Evolutionary conservation across 345 rosid species (phyloP).

Genomic region (Raphanus raphanistrum): DNA sequence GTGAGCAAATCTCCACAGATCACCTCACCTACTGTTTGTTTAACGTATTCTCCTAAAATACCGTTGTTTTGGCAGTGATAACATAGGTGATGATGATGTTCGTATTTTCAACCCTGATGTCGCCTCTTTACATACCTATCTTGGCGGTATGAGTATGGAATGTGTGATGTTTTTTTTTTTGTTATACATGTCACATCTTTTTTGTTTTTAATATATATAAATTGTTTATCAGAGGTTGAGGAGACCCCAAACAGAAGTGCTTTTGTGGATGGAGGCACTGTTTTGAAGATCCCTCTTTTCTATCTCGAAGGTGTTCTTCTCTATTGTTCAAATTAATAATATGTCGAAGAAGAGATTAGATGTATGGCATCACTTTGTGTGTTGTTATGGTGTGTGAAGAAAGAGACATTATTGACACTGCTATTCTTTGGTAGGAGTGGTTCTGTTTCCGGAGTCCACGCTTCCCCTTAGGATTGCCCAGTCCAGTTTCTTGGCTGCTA

Average conservation of each 20-base stretch:
- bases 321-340: neutral
- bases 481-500: constrained; percentile 68
- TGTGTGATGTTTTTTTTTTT: neutral
- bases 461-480: constrained; percentile 89
- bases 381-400: neutral
- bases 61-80: neutral
- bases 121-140: constrained; percentile 89
- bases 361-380: too few relatives aligned
- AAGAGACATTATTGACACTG: neutral
- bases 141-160: constrained; percentile 76
- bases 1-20: constrained; percentile 12
- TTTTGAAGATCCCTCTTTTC: constrained; percentile 67
- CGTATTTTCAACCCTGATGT: constrained; percentile 64
- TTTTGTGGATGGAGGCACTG: constrained; percentile 78
- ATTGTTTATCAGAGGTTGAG: constrained; percentile 70
- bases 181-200: neutral
- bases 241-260: constrained; percentile 70
- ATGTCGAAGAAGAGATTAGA: neutral
- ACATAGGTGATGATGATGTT: constrained; percentile 41
- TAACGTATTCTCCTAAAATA: too few relatives aligned
- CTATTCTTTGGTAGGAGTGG: constrained; percentile 64
- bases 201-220: too few relatives aligned
- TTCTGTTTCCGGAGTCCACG: constrained; percentile 90
- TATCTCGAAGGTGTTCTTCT: constrained; percentile 72
- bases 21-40: too few relatives aligned